Percentiles rank a stretch among this genome's conserved stretches.
Conservation (phyloP, 139 green algal genomes). For the Auxenochlorella pyrenoidosa region DNA sequence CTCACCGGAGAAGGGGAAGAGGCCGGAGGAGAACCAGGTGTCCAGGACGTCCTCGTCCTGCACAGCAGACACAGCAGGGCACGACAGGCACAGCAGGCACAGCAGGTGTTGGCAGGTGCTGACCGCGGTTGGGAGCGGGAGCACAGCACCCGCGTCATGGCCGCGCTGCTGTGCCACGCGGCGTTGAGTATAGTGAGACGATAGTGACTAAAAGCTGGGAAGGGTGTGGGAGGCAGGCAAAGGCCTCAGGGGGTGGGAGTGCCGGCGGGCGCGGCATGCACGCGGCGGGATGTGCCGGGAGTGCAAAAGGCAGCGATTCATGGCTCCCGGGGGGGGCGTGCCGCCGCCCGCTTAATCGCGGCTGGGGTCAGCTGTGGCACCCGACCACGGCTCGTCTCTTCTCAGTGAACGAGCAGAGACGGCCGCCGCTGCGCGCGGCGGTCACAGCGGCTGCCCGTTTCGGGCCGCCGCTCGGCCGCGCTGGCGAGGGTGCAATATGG, state of each 20-base stretch:
- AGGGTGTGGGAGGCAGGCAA: too few species aligned
- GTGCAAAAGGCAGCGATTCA: constrained; percentile 40
- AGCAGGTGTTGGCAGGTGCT: background rate
- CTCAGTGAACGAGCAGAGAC: background rate
- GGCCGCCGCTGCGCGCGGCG: background rate
- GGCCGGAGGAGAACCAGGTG: constrained; percentile 94
- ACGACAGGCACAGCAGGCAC: background rate
- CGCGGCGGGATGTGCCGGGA: constrained; percentile 19
- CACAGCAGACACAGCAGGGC: background rate
- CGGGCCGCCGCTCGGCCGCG: background rate
- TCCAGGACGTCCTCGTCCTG: constrained; percentile 81
- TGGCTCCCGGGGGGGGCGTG: background rate
- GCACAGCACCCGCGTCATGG: too few species aligned
- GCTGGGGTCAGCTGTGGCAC: constrained; percentile 15
- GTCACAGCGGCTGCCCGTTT: background rate
- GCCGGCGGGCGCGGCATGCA: background rate
- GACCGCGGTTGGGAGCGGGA: too few species aligned
- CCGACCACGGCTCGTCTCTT: background rate
- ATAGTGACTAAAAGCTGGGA: too few species aligned
- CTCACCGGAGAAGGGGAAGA: constrained; percentile 95
- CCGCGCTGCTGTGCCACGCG: too few species aligned
- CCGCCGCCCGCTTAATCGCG: constrained; percentile 32
- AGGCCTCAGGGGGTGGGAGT: too few species aligned
- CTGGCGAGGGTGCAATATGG: background rate
- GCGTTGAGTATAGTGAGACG: too few species aligned